These are phyloP conservation scores for Cordyceps javanica DNA, from an alignment of 2,329 filamentous ascomycete species.

Conservation along the genomic window DNA sequence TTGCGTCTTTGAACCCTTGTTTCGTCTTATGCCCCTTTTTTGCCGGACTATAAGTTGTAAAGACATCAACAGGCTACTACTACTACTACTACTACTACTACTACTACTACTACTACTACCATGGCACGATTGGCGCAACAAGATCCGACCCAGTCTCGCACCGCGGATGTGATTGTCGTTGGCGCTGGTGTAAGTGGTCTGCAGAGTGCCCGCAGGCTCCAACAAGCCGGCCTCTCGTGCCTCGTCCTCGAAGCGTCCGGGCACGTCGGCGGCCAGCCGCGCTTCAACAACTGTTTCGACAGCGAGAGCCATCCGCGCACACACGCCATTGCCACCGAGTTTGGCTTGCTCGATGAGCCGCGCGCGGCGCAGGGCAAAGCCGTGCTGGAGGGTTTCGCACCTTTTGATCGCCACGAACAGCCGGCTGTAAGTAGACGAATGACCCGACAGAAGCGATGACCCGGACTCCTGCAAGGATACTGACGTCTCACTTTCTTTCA, in stretches of 20 bases:
- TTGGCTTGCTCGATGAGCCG: neutral
- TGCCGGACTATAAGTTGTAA: neutral
- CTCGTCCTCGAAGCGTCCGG: conserved; percentile 18
- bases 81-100: too few relatives aligned
- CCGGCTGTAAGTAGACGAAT: neutral
- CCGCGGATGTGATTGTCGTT: conserved; percentile 21
- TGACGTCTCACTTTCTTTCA: neutral
- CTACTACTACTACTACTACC: too few relatives aligned
- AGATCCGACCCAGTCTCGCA: neutral
- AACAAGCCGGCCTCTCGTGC: conserved; percentile 20
- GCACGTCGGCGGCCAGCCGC: neutral
- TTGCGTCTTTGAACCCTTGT: neutral
- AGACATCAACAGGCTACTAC: neutral
- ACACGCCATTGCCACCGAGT: neutral
- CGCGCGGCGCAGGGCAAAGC: neutral
- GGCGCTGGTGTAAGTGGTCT: conserved; percentile 22
- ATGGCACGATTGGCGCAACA: neutral
- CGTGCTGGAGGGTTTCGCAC: neutral
- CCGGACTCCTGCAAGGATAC: neutral
- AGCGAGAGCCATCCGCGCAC: neutral
- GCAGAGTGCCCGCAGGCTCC: conserved; percentile 19
- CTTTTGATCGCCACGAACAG: neutral
- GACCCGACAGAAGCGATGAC: too few relatives aligned
- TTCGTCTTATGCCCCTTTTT: neutral
- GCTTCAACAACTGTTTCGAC: neutral